Evolutionary conservation across 164 flowering plant genomes (phyloP), one percentile per base, ranked within the genome.

Genomic region (Stephania cephalantha): DNA sequence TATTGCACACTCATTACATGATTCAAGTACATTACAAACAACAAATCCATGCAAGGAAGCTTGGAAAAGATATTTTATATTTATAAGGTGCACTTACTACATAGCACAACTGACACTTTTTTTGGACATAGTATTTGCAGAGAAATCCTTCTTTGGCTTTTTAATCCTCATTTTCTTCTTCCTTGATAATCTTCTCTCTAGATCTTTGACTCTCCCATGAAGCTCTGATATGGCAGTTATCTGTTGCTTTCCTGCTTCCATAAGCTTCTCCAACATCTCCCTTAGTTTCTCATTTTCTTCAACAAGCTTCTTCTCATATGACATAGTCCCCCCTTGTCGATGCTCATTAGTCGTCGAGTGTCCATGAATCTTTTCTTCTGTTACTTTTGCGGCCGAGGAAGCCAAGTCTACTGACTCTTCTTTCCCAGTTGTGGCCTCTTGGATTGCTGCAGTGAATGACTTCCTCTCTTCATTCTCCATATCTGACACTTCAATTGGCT

Each of bases 171-270:
- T 55, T 80, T 74, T 87, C 76, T 75, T 85, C 78, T 82, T 87
- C 84, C 52, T 85, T 0, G 73, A 46, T 66, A 88, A 35, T 69
- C 80, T 86, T 78, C 68, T 84, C 84, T 93, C 95, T 82, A 91
- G 72, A 68, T 89, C 85, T 65, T 81, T 85, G 63, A 91, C 87
- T 81, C 89, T 87, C 5, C 81, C 83, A 30, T 75, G 84, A 50
- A 93, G 76, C 20, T 71, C 79, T 15, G 87, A 85, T 50, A 93
- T 89, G 2, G 82, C 82, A 2, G 45, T 63, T 52, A 89, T 52
- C 83, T 93, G 93, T 35, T 88, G 85, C 46, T 83, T 87, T 18
- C 94, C 96, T 5, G 88, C 83, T 69, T 86, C 78, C 7, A 91
- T 73, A 65, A 89, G 78, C 80, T 85, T 84, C 79, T 84, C 87